These are phyloP conservation scores for Schizothecium vesticola DNA, from an alignment of 495 filamentous ascomycete genomes.

Conservation along the genomic window DNA sequence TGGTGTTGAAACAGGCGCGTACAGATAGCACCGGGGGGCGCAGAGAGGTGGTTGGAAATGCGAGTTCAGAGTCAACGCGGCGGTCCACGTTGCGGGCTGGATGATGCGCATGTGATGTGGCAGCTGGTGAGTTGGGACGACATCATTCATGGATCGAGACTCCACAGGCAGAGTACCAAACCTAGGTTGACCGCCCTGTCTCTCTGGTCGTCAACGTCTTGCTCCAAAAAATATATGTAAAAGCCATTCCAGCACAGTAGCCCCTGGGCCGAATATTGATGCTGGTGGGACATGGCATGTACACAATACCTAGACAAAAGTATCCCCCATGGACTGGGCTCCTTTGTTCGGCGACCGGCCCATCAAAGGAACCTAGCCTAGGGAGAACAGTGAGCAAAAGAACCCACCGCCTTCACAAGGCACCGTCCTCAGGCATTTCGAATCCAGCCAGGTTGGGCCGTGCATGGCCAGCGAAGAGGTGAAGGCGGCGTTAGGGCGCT, in stretches of 20 bases:
- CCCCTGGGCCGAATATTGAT: neutral
- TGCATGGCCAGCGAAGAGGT: neutral
- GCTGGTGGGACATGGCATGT: neutral
- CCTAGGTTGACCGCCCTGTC: neutral
- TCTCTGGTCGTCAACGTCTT: no score
- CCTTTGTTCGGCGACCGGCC: neutral
- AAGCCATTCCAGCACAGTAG: neutral
- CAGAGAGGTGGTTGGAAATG: neutral
- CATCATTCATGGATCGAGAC: constrained; percentile 1
- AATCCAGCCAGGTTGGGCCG: neutral
- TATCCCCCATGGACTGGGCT: neutral
- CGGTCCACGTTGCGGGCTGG: constrained; percentile 13
- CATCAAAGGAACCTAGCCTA: neutral
- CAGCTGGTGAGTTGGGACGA: neutral
- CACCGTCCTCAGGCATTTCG: no score
- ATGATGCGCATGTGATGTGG: constrained; percentile 14
- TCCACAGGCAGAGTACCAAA: neutral
- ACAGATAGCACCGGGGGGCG: neutral
- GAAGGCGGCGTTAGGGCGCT: neutral
- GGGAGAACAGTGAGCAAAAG: neutral
- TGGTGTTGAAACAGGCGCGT: neutral
- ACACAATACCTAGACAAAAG: neutral
- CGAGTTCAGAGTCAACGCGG: neutral
- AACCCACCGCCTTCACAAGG: neutral
- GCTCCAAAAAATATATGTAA: no score